Base-by-base conservation (phyloP, 139 green algal genomes). In the Astrephomene gubernaculifera region DNA sequence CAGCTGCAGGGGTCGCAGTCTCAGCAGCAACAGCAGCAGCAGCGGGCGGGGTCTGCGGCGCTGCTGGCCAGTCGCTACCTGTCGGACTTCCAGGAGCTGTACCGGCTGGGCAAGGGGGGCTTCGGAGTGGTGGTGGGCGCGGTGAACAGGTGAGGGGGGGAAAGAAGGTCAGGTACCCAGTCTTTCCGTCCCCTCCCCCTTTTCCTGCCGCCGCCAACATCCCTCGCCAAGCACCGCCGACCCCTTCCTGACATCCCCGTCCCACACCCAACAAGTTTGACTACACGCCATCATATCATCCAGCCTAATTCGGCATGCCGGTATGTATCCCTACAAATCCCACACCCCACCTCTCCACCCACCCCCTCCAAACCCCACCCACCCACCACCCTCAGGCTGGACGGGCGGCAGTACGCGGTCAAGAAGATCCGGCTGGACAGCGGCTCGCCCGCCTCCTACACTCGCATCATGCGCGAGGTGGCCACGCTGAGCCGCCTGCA, bases 121-220 rank as follows among this genome's bases (percentile, higher is more conserved):
- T 98, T 96, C 89, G 97, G 97, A 0, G 74, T 96, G 9, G 97
- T 98, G 70, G 92, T 97, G 52, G 90, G 94, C 25, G 96, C 95
- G 3, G 87, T 96, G 39, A 98, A 99, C 88, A 92, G 92, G 87
- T 92, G 87, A 2, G 91, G 2, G 89, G 41, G 17, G 45, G 35
- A 45, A 17, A n/a, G n/a, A n/a, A n/a, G n/a, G n/a, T n/a, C n/a
- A n/a, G n/a, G n/a, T n/a, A n/a, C n/a, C n/a, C n/a, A n/a, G n/a
- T n/a, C n/a, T n/a, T n/a, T n/a, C n/a, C n/a, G n/a, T n/a, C n/a
- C n/a, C n/a, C n/a, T n/a, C n/a, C n/a, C n/a, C n/a, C n/a, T 12
- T 25, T 57, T 17, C 49, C 49, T 57, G 49, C 49, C 49, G 12
- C 14, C 49, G 17, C 49, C 49, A 57, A 57, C 49, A 12, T 57